phyloP scores from a whole-genome alignment of 2,329 filamentous ascomycete species.

The Nannizziopsis barbatae region DNA sequence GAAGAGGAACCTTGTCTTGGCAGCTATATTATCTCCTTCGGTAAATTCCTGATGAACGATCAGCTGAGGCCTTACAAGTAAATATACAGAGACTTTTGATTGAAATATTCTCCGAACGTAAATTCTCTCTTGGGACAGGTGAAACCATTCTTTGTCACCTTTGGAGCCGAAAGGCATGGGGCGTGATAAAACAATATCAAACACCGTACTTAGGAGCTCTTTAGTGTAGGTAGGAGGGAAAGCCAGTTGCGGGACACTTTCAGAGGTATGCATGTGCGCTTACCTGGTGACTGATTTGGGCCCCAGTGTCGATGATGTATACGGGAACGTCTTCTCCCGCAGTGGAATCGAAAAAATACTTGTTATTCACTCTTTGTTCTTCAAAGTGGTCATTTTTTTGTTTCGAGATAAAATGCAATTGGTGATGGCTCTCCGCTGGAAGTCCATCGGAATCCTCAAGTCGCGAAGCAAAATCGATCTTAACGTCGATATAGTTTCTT shows the following conservation, averaged over 20 bases:
- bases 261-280: no score
- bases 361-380: background rate
- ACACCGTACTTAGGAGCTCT: no score
- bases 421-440: background rate
- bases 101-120: no score
- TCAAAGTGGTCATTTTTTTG: background rate
- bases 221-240: no score
- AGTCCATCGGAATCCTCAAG: no score
- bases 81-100: background rate
- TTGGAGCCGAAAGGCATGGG: no score
- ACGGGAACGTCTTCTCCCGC: conserved; percentile 9
- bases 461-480: background rate
- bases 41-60: conserved; percentile 10
- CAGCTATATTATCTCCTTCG: conserved; percentile 6
- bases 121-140: no score
- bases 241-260: no score
- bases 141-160: no score
- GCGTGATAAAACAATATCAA: no score
- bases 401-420: conserved; percentile 10
- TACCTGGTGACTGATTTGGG: conserved; percentile 8
- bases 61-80: background rate
- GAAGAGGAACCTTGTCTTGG: conserved; percentile 9
- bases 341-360: conserved; percentile 10
- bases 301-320: conserved; percentile 11
- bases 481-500: background rate